Base-by-base conservation (phyloP, 1,284 basidiomycete genomes). In the Leccinum fallax region DNA sequence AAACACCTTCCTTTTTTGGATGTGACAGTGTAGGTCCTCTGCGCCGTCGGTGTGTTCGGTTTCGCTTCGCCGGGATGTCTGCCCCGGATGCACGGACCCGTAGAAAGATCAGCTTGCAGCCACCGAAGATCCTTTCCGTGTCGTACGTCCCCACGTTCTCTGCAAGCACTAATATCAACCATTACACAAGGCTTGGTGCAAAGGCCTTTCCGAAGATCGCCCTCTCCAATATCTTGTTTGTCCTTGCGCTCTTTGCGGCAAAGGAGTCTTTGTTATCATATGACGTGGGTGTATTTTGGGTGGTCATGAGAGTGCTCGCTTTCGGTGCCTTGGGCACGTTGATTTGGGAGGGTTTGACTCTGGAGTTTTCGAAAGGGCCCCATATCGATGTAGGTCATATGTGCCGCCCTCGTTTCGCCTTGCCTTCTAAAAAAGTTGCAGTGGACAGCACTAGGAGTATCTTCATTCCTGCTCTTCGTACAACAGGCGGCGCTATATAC, bases 201-300 rank as follows among this genome's bases (percentile, higher is more conserved):
- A 81, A 74, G 56, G 77, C 83, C 52, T 72, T 89, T 40, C 83
- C 85, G 16, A 82, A 79, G 65, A 80, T 89, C 52, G 67, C 87
- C 56, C 67, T 87, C 43, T 84, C 85, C 0, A 85, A 89, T 74
- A 74, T 84, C 32, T 74, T 88, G 55, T 84, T 88, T 59, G 87
- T 87, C 32, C 73, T 85, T n/a, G 80, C 86, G 8, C 75, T 89
- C 49, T 82, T 85, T 73, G 81, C 83, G 2, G 80, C 83, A 48
- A 90, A 88, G 74, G 86, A 87, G 67, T 85, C 84, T 77, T 73
- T 91, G 3, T 75, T 92, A 54, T 78, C 83, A 24, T 81, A 82
- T 54, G 85, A 90, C 73, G 81, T 87, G 19, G 87, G 87, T 11
- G 83, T 88, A 7, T 88, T 90, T 70, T 91, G 89, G 90, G 78